Percentiles rank a stretch among this genome's conserved stretches.
Conservation (phyloP, 306 rosid species). For the Acacia melanoxylon region DNA sequence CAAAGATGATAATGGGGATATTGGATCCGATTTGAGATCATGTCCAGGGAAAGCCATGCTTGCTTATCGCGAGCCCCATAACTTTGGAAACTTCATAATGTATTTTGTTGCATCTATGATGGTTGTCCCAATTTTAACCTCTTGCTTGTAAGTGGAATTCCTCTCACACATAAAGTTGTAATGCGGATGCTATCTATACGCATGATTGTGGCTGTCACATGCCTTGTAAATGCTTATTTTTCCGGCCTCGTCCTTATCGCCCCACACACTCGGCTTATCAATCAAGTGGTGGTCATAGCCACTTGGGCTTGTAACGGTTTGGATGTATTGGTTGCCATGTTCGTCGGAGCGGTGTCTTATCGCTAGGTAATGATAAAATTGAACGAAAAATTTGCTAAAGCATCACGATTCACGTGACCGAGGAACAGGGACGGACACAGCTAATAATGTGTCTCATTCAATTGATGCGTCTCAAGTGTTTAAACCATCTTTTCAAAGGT, state of each 20-base stretch:
- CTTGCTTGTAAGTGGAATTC: not conserved
- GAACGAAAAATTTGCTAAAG: not conserved
- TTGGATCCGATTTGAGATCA: not conserved
- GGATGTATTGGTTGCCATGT: not conserved
- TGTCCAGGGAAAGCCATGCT: not conserved
- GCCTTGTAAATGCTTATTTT: not conserved
- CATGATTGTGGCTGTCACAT: not conserved
- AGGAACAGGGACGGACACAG: not conserved
- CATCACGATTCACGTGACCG: not conserved
- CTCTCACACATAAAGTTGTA: not conserved
- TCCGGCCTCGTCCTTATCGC: not conserved
- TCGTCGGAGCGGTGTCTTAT: fast-evolving
- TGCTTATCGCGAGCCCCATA: not conserved
- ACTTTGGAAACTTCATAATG: not conserved
- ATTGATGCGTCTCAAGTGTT: too few species aligned
- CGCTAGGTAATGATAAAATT: not conserved
- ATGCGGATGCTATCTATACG: not conserved
- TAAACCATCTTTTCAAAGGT: too few species aligned
- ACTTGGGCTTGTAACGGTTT: too few species aligned
- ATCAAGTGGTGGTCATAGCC: not conserved
- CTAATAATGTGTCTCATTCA: not conserved
- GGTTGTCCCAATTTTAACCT: too few species aligned
- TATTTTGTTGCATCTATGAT: not conserved
- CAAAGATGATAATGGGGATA: too few species aligned
- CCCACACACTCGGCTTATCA: too few species aligned